Conservation (phyloP, 129 eudicot genomes). For the Pseudognaphalium luteoalbum region DNA sequence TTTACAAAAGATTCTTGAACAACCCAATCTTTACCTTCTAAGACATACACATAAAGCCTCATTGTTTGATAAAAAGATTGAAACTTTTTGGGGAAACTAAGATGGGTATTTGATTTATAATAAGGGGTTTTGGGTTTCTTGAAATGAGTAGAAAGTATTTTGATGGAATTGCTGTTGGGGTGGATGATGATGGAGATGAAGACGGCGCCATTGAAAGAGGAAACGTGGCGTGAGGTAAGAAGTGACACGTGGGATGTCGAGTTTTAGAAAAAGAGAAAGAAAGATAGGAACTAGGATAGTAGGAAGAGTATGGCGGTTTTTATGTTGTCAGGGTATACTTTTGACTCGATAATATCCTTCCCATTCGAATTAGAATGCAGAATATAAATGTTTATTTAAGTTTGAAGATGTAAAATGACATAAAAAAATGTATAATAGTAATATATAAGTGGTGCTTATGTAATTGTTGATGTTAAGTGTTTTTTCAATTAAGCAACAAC, state of each 20-base stretch:
- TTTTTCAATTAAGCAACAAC: no score
- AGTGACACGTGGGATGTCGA: slow-evolving; percentile 61
- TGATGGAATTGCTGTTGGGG: slow-evolving; percentile 5
- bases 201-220: slow-evolving; percentile 32
- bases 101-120: slow-evolving; percentile 2
- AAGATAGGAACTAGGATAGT: slow-evolving; percentile 3
- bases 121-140: slow-evolving; percentile 2
- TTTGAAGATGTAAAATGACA: no score
- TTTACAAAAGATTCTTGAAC: slow-evolving; percentile 51
- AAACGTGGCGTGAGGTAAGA: slow-evolving; percentile 57
- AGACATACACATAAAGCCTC: slow-evolving; percentile 76
- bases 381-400: no score
- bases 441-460: no score
- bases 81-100: neutral
- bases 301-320: slow-evolving; percentile 30
- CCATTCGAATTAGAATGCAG: no score
- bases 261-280: slow-evolving; percentile 8
- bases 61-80: slow-evolving; percentile 23
- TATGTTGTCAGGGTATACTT: neutral
- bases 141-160: neutral
- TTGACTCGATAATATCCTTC: slow-evolving; percentile 2
- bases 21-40: slow-evolving; percentile 60
- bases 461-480: no score
- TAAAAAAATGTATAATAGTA: no score
- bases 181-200: slow-evolving; percentile 27